Base-by-base conservation (phyloP, 345 rosid species). In the Gynandropsis gynandra region DNA sequence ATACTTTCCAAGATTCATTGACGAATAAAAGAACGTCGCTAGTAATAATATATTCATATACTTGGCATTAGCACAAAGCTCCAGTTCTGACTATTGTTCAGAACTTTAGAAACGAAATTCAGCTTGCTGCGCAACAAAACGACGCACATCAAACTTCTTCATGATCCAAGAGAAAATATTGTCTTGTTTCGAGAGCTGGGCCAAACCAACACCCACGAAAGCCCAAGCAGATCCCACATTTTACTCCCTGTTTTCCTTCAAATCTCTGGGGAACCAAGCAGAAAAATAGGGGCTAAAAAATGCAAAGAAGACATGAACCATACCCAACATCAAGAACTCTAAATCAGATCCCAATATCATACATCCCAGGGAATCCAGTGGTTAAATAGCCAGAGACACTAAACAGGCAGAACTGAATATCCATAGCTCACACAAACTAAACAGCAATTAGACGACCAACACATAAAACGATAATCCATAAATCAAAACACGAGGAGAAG, bases 401-500 rank as follows among this genome's bases (percentile, higher is more conserved):
- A 52, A 38, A 6, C 19, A 3, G 21, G 20, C 21, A 19, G 9
- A 39, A 10, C 32, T 16, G 32, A 10, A 15, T 5, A 21, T 8
- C 16, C 15, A 27, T 8, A 41, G 16, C 12, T 1, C 11, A 24
- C 38, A 11, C 16, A 15, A 38, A 11, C 37, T 44, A 3, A 53
- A 53, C 10, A 27, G 14, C 10, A 20, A 38, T 4, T 24, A 5
- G 5, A 24, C 0, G 29, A 24, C 21, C 8, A 21, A 18, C 4
- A 38, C 7, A 9, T 21, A 29, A 4, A 12, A 48, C 16, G 21
- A 31, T 8, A 14, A 39, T 21, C 20, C 34, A 24, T 24, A 5
- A 5, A 39, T 52, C 10, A 14, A 39, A 52, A 3, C n/a, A 39
- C 45, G 35, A 52, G 19, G 45, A 38, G 46, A 24, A 37, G 46